phyloP scores from a whole-genome alignment of 129 eudicot genomes.

The Kitagawia praeruptora region DNA sequence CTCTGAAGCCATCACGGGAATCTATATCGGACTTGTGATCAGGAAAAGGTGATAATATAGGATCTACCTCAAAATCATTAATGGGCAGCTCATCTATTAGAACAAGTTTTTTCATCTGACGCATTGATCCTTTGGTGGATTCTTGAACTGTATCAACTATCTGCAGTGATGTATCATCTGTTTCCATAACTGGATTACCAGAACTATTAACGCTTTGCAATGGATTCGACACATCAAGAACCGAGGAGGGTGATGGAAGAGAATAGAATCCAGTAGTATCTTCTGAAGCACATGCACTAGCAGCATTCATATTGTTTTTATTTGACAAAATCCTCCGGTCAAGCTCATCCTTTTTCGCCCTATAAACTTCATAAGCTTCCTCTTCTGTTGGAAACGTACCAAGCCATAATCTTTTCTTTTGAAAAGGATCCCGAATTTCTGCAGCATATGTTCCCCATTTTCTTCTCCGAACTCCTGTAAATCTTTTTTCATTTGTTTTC shows the following conservation, averaged over 20 bases:
- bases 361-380: conserved; percentile 18
- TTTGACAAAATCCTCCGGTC: not conserved
- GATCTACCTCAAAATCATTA: not conserved
- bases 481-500: not conserved
- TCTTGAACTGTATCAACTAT: not conserved
- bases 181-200: not conserved
- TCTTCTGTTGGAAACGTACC: conserved; percentile 18
- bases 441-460: conserved; percentile 24
- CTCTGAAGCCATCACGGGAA: not conserved
- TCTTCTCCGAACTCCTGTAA: conserved; percentile 21
- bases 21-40: not conserved
- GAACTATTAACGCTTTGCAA: not conserved
- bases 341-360: conserved; percentile 10
- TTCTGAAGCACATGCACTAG: conserved; percentile 9
- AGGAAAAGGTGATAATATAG: not conserved
- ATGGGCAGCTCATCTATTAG: not conserved
- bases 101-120: not conserved
- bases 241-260: conserved; percentile 26
- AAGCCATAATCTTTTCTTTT: conserved; percentile 18
- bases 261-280: conserved; percentile 12
- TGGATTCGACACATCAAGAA: conserved; percentile 16
- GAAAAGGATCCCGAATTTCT: conserved; percentile 21
- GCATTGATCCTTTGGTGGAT: not conserved
- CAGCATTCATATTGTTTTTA: not conserved
- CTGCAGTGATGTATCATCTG: not conserved